phyloP scores from a whole-genome alignment of 2,329 filamentous ascomycete species.

The Penicillium capsulatum region DNA sequence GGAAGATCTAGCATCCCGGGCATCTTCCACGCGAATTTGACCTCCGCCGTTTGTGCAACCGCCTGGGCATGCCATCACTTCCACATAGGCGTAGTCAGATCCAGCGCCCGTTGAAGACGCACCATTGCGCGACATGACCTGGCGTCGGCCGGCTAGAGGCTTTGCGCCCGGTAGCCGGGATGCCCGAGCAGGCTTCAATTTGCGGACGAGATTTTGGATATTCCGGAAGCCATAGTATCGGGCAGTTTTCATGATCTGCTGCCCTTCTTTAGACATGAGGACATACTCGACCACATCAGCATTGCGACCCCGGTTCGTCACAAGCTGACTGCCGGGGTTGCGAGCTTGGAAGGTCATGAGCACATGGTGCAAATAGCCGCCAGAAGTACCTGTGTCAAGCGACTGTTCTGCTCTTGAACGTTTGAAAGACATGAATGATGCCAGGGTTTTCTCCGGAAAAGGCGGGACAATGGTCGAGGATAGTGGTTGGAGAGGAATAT shows the following conservation, averaged over 20 bases:
- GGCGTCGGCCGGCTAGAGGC: constrained; percentile 39
- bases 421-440: constrained; percentile 70
- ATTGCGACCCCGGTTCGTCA: constrained; percentile 73
- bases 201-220: constrained; percentile 95
- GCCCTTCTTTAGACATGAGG: constrained; percentile 55
- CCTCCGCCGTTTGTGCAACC: constrained; percentile 97
- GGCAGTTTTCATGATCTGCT: constrained; percentile 70
- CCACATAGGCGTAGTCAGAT: constrained; percentile 82
- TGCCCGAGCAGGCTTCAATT: constrained; percentile 72
- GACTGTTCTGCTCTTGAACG: constrained; percentile 38
- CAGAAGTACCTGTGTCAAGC: constrained; percentile 69
- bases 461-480: constrained; percentile 44
- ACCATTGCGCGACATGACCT: constrained; percentile 31
- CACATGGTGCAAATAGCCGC: constrained; percentile 83
- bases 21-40: constrained; percentile 86
- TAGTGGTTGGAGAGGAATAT: constrained; percentile 59
- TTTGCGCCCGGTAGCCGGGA: constrained; percentile 77
- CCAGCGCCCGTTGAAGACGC: constrained; percentile 25
- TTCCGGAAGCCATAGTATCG: constrained; percentile 97
- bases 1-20: constrained; percentile 35
- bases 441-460: constrained; percentile 70
- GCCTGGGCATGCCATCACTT: constrained; percentile 99
- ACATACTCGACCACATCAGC: constrained; percentile 84
- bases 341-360: constrained; percentile 68
- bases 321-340: constrained; percentile 67